Conservation (phyloP, 2,329 filamentous ascomycete species). For the Nakataea oryzae region DNA sequence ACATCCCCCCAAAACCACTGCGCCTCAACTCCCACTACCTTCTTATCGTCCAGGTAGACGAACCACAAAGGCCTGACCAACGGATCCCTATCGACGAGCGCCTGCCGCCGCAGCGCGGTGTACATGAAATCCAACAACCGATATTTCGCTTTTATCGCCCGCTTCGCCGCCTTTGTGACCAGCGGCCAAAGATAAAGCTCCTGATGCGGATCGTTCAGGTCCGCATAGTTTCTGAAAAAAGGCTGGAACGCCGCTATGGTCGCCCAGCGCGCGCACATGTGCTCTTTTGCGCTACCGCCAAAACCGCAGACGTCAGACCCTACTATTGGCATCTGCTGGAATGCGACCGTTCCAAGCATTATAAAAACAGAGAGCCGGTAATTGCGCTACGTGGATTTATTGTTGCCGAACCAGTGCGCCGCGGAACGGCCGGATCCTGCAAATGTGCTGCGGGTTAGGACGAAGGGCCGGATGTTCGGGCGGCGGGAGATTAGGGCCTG, state of each 20-base stretch:
- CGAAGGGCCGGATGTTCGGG: slow-evolving; percentile 64
- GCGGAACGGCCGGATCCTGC: slow-evolving; percentile 65
- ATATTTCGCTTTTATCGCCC: slow-evolving; percentile 66
- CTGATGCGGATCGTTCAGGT: slow-evolving; percentile 36
- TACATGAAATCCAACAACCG: slow-evolving; percentile 69
- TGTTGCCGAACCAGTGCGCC: slow-evolving; percentile 51
- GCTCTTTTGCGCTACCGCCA: slow-evolving; percentile 52
- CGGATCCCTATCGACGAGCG: slow-evolving; percentile 45
- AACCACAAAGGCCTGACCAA: slow-evolving; percentile 63
- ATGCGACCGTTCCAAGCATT: slow-evolving; percentile 49
- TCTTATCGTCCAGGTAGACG: slow-evolving; percentile 46
- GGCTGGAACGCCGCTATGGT: slow-evolving; percentile 62
- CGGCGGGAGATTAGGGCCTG: slow-evolving; percentile 54
- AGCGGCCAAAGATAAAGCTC: slow-evolving; percentile 63
- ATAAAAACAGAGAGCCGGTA: slow-evolving; percentile 48
- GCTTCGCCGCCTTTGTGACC: slow-evolving; percentile 53
- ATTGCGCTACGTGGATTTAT: slow-evolving; percentile 43
- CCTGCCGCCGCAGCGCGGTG: slow-evolving; percentile 55
- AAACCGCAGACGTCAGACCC: slow-evolving; percentile 73
- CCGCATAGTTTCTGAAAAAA: slow-evolving; percentile 68
- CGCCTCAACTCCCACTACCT: slow-evolving; percentile 32
- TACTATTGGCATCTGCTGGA: slow-evolving; percentile 60
- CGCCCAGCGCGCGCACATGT: slow-evolving; percentile 68
- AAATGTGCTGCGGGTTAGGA: slow-evolving; percentile 74
- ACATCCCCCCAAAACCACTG: slow-evolving; percentile 41